Conservation (phyloP, 1,139 yeast species). For the Yamadazyma mexicana region DNA sequence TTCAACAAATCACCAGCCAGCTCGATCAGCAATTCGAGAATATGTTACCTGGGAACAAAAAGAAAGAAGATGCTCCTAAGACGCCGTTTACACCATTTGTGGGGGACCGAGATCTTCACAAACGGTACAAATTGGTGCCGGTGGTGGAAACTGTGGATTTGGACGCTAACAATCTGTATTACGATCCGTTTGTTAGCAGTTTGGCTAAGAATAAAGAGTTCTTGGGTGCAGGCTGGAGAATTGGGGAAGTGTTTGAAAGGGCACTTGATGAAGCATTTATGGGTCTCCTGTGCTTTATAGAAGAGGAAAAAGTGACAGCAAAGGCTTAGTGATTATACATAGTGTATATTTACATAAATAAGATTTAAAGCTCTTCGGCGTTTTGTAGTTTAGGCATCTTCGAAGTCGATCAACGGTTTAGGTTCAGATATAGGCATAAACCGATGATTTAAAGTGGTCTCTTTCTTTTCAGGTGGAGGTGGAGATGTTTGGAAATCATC, state of each 20-base stretch:
- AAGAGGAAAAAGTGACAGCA: conserved; percentile 52
- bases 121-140: conserved; percentile 34
- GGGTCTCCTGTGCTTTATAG: conserved; percentile 82
- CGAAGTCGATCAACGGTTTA: conserved; percentile 15
- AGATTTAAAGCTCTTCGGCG: not conserved
- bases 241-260: conserved; percentile 68
- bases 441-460: conserved; percentile 9
- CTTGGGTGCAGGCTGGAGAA: conserved; percentile 83
- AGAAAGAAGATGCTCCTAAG: conserved; percentile 22
- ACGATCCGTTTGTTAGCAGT: conserved; percentile 50
- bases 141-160: conserved; percentile 32
- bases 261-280: conserved; percentile 86
- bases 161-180: conserved; percentile 51
- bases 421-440: conserved; percentile 17
- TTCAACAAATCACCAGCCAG: conserved; percentile 59
- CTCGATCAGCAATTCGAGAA: conserved; percentile 44
- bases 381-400: not conserved
- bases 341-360: not conserved
- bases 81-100: conserved; percentile 92
- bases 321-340: not conserved
- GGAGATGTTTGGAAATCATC: conserved; percentile 21
- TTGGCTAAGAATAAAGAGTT: conserved; percentile 66
- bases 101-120: conserved; percentile 72
- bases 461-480: conserved; percentile 8
- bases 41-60: conserved; percentile 26